These are phyloP conservation scores for Oryza nivara DNA, from an alignment of 176 grass and related monocot genomes.

Conservation along the genomic window DNA sequence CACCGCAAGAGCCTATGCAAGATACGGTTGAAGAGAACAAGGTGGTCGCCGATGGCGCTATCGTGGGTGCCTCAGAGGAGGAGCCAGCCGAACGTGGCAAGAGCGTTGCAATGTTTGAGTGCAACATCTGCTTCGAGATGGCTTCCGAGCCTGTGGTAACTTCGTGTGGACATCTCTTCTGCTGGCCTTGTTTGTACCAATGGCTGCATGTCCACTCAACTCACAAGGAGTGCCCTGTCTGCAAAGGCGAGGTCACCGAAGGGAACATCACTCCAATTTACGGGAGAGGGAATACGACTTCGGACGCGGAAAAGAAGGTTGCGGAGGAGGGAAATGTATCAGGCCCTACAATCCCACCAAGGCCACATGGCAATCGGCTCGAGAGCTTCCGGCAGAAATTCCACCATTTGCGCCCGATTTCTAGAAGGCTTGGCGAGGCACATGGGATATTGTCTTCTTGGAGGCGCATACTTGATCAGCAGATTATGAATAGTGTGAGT, in stretches of 20 bases:
- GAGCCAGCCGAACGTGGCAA: slow-evolving; percentile 52
- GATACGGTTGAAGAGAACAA: slow-evolving; percentile 54
- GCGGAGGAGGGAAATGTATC: slow-evolving; percentile 58
- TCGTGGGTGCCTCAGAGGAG: slow-evolving; percentile 51
- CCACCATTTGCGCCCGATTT: slow-evolving; percentile 78
- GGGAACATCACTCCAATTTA: slow-evolving; percentile 87
- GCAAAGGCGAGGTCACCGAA: slow-evolving; percentile 94
- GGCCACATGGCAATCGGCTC: slow-evolving; percentile 75
- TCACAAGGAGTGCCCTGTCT: slow-evolving; percentile 93
- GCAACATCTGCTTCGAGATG: slow-evolving; percentile 97
- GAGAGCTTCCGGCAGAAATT: slow-evolving; percentile 93
- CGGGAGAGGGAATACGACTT: slow-evolving; percentile 73
- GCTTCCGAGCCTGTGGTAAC: slow-evolving; percentile 86
- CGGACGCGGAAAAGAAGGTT: slow-evolving; percentile 53
- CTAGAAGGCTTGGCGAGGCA: slow-evolving; percentile 82
- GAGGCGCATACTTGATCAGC: slow-evolving; percentile 81
- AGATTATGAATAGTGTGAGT: slow-evolving; percentile 49
- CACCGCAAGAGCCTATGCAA: slow-evolving; percentile 37
- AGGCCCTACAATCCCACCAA: slow-evolving; percentile 70
- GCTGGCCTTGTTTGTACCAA: slow-evolving; percentile 98
- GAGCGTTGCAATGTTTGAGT: slow-evolving; percentile 79
- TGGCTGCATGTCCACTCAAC: slow-evolving; percentile 90
- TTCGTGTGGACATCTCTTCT: slow-evolving; percentile 94
- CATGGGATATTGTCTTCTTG: slow-evolving; percentile 69
- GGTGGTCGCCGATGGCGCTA: slow-evolving; percentile 38